Evolutionary conservation across 345 rosid species (phyloP), one percentile per base, ranked within the genome.

Genomic region (Bretschneidera sinensis): DNA sequence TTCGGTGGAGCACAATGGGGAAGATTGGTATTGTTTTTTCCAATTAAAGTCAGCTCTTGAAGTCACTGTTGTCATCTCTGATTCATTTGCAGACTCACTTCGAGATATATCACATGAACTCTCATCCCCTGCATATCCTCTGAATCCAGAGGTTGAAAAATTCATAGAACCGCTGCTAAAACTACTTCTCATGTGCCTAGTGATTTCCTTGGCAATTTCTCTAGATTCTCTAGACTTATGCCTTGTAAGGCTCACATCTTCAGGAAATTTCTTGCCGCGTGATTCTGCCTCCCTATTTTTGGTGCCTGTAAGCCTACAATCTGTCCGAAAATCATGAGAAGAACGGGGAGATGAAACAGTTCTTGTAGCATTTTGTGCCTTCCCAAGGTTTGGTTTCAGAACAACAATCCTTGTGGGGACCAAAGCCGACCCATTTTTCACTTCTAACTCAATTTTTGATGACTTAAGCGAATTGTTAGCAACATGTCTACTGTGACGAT

Each of bases 321-420:
- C 82, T 18, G 88, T 76, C 50, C 67, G 75, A 21, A 65, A 74
- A 59, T 75, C 78, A 60, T 74, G 76, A 60, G 89, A 82, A 59
- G 83, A 68, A 55, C 65, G 69, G 43, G 86, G 71, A 24, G 88
- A 83, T 51, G 83, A 78, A 69, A 72, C 65, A 55, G 57, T 50
- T 71, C 76, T 77, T 58, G 65, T 61, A 61, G 77, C 71, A 77
- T 69, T 74, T 31, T 64, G 80, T 54, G 70, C 62, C 82, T 76
- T 86, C 35, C 83, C 98, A 25, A 81, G 51, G 66, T 84, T 88
- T 61, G 99, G 97, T 66, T 95, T 95, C 65, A 95, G 76, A 65
- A 95, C 92, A 69, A 91, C 94, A 74, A 95, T 95, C 74, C 80
- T 84, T 48, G 98, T 88, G 20, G 88, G 87, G 65, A 72, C 62